Base-by-base conservation (phyloP, 225 moss, liverwort and hornwort genomes). In the Marchantia polymorpha region DNA sequence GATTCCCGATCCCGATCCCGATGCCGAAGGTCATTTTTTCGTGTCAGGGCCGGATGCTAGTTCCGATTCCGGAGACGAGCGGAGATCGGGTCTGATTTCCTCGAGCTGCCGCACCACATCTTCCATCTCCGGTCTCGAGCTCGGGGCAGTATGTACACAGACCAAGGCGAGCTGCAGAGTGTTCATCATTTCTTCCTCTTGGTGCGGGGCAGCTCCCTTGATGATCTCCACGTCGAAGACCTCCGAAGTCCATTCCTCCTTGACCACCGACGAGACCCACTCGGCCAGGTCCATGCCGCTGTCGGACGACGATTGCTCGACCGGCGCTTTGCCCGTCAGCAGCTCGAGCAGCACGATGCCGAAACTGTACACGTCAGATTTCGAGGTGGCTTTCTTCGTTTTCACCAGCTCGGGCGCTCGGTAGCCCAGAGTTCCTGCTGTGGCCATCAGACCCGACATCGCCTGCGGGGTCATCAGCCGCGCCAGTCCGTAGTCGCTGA, bases 311-410 rank as follows among this genome's bases (percentile, higher is more conserved):
- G 84, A 82, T 53, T 84, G 87, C 81, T 87, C 87, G 17, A 84
- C 82, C 2, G 87, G 87, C 9, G 87, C 87, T 56, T 83, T 87
- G 30, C 87, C 87, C 9, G 87, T 87, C 56, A 87, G 73, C 56
- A 87, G 84, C 86, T 96, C 94, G 60, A 96, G 47, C 0, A 96
- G 84, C 49, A 94, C 90, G 13, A 96, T 90, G 6, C 96, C 96
- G 10, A 96, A 96, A 88, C 94, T 96, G 90, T 96, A 96, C 0
- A 94, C 94, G 70, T 96, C 96, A 22, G 92, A 92, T 63, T 91
- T 92, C 31, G 86, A 71, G 0, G 94, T 90, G 11, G 90, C 81
- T 25, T 85, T 87, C 52, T 91, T 90, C 6, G 90, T 80, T 16
- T 85, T 88, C 0, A 85, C 83, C 10, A 89, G 92, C 87, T 96